Evolutionary conservation across 495 filamentous ascomycete species (phyloP), one percentile per base, ranked within the genome.

Genomic region (Lindgomyces ingoldianus): DNA sequence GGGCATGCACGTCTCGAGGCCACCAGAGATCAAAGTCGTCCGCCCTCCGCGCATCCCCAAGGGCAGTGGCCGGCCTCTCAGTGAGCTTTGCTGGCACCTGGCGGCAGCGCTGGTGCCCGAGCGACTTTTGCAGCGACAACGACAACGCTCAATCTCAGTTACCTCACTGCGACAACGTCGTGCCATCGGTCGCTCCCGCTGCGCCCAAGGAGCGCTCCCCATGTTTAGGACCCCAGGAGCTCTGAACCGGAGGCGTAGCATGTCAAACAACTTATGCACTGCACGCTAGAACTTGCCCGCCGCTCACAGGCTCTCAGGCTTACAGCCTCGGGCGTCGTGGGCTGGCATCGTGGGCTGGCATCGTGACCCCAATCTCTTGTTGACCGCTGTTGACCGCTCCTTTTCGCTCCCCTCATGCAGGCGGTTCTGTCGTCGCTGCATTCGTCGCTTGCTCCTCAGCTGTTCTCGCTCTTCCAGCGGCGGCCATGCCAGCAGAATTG

Each of bases 211-310:
- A 6, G 19, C 8, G 18, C 8, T 47, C 14, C 44, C 44, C 12
- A 22, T 47, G 44, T 4, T 19, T 4, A 14, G 12, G 22, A 6
- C 19, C 14, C 44, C 44, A 47, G 44, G 6, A 8, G 44, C n/a
- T n/a, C 52, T 56, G 48, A 48, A 22, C 41, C 55, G 24, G 55
- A 30, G 26, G 45, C 57, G 57, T 33, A 56, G 44, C 57, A 50
- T 60, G 57, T 60, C 57, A 60, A 60, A 60, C 57, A 60, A 51
- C 19, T 50, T 39, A 60, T 60, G 57, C 45, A 45, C 44, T 50
- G 18, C 39, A 58, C 57, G 57, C 44, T 60, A 50, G 45, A 29
- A 48, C 45, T 27, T n/a, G 10, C 44, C 44, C 24, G 21, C 42
- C 14, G 55, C 42, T 10, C 19, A 8, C 26, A 12, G 16, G 12